Conservation (phyloP, 2,329 filamentous ascomycete species). For the Aureobasidium sp. region DNA sequence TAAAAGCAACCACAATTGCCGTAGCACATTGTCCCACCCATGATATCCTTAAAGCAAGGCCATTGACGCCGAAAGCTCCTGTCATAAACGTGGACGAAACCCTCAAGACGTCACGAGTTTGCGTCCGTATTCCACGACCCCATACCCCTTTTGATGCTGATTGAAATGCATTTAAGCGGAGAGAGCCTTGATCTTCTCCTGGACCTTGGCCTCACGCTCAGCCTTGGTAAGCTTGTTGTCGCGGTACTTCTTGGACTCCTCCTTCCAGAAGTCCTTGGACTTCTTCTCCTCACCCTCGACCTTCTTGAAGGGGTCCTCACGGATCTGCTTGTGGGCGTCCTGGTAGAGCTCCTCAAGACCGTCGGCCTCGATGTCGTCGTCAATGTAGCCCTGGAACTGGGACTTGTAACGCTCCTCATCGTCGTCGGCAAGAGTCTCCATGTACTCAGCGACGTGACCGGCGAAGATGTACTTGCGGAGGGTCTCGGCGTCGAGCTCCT, state of each 20-base stretch:
- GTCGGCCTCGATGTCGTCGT: conserved; percentile 93
- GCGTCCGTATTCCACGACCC: conserved; percentile 1
- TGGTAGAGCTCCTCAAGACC: conserved; percentile 93
- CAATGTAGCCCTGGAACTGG: conserved; percentile 97
- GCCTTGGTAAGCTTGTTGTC: conserved; percentile 70
- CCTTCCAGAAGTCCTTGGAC: conserved; percentile 72
- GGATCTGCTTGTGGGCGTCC: conserved; percentile 93
- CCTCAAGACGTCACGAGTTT: conserved; percentile 7
- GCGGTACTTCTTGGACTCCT: conserved; percentile 84
- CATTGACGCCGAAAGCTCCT: conserved; percentile 15
- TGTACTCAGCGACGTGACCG: conserved; percentile 99
- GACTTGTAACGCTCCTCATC: conserved; percentile 99
- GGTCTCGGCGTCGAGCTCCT: conserved; percentile 95
- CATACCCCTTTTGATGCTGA: conserved; percentile 15
- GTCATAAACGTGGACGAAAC: conserved; percentile 12
- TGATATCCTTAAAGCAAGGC: conserved; percentile 16
- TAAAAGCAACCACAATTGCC: conserved; percentile 13
- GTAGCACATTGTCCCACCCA: conserved; percentile 15
- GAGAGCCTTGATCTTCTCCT: conserved; percentile 86
- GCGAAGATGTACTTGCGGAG: conserved; percentile 99
- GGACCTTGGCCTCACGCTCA: conserved; percentile 74
- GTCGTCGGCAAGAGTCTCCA: conserved; percentile 98
- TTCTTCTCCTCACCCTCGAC: conserved; percentile 73
- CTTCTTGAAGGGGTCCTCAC: conserved; percentile 98
- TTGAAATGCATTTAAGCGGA: conserved; percentile 13